phyloP scores from a whole-genome alignment of 2,329 filamentous ascomycete genomes.

The Aspergillus tamarii region DNA sequence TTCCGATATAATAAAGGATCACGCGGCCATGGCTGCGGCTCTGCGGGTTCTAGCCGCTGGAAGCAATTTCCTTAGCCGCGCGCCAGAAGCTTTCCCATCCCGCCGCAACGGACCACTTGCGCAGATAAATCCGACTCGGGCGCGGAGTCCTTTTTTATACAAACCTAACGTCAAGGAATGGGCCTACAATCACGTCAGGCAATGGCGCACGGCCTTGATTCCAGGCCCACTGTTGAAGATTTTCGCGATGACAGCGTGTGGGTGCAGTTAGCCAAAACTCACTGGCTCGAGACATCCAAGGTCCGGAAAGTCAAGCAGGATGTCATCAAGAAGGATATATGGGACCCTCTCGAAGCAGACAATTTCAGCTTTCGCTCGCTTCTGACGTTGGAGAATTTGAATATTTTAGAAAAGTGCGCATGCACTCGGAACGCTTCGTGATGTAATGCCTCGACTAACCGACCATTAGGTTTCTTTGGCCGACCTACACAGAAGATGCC shows the following conservation, averaged over 20 bases:
- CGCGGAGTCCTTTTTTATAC: conserved; percentile 60
- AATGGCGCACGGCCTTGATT: conserved; percentile 61
- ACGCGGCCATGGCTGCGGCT: conserved; percentile 30
- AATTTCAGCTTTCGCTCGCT: conserved; percentile 77
- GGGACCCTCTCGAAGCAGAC: conserved; percentile 83
- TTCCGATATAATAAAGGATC: conserved; percentile 17
- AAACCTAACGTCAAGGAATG: conserved; percentile 34
- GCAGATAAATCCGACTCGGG: conserved; percentile 44
- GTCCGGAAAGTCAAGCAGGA: conserved; percentile 77
- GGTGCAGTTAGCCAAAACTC: conserved; percentile 73
- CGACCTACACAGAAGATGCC: conserved; percentile 82
- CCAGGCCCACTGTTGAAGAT: conserved; percentile 46
- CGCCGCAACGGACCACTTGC: conserved; percentile 32
- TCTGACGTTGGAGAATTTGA: conserved; percentile 82
- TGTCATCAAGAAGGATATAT: conserved; percentile 83
- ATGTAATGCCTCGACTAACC: conserved; percentile 22
- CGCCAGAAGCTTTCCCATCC: conserved; percentile 33
- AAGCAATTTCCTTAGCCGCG: conserved; percentile 31
- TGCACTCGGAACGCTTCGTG: neutral
- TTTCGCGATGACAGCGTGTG: conserved; percentile 51
- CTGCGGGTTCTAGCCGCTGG: conserved; percentile 31
- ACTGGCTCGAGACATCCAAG: conserved; percentile 78
- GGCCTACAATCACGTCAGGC: conserved; percentile 48
- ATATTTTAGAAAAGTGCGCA: conserved; percentile 77
- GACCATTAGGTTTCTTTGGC: conserved; percentile 81